Evolutionary conservation across 169 alveolate species (phyloP), one percentile per base, ranked within the genome.

Genomic region (Babesia gibsoni): DNA sequence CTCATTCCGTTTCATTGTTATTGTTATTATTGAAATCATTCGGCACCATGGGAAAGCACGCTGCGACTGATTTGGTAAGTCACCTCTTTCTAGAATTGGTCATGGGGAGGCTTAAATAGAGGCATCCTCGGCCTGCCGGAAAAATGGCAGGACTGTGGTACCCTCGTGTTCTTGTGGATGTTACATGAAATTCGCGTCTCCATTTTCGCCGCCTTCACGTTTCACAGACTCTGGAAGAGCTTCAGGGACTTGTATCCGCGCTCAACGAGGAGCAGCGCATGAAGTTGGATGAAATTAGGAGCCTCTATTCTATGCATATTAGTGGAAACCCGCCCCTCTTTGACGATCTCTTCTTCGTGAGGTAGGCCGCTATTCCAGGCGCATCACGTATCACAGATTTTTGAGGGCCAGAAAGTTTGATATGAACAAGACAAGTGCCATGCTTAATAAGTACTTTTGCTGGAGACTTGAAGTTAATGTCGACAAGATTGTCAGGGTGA

Each of bases 381-480:
- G 10, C 1, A 16, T 10, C 32, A 56, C 3, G 20, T 4, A 7
- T 9, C 45, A 9, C 36, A 85, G 92, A 58, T 85, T 85, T 52
- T 25, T 85, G 64, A 80, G 88, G 52, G 92, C 92, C 27, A 66
- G 92, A 27, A 77, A 79, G 39, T 83, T 85, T 39, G 87, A 85
- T 57, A 73, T 83, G 39, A 79, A 78, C 18, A 85, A 84, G 66
- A 80, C 92, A 22, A 72, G 82, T 16, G 66, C 64, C 39, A 85
- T 85, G 92, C 67, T 85, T 14, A 78, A 56, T 46, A 85, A 82
- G 37, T 85, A 85, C 45, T 85, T 85, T 63, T 54, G 75, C 35
- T 85, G 92, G 92, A 68, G 92, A 22, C 46, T 50, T 23, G 78
- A 58, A 20, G 45, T 63, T 5, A 77, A 85, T 33, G 79, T 85